Percentiles rank a stretch among this genome's conserved stretches.
Conservation (phyloP, 2,329 filamentous ascomycete species). For the Penicillium sp. region DNA sequence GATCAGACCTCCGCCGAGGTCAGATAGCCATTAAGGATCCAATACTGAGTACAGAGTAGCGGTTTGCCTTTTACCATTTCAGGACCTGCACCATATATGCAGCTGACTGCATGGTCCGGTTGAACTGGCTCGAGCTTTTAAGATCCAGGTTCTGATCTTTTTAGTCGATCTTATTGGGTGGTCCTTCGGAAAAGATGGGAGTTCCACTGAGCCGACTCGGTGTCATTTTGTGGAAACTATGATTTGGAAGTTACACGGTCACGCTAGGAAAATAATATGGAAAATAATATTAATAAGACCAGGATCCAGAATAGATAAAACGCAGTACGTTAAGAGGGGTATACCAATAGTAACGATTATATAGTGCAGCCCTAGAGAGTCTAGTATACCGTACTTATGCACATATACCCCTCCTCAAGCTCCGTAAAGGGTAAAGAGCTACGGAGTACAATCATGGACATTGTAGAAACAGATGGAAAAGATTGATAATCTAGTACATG, state of each 20-base stretch:
- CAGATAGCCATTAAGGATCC: neutral
- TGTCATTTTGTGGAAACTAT: neutral
- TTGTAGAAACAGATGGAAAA: conserved; percentile 16
- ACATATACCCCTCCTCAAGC: neutral
- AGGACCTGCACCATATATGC: neutral
- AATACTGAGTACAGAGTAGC: neutral
- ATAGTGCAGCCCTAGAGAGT: neutral
- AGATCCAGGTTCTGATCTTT: conserved; percentile 8
- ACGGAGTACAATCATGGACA: too few species aligned
- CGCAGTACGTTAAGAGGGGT: neutral
- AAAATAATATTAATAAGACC: neutral
- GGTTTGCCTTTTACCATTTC: neutral
- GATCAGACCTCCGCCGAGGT: neutral
- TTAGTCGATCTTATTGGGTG: conserved; percentile 7
- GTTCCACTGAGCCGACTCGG: conserved; percentile 11
- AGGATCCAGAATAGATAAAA: neutral
- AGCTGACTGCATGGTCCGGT: neutral
- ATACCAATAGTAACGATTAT: neutral
- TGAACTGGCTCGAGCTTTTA: conserved; percentile 2
- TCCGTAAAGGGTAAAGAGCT: neutral
- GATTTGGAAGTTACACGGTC: neutral
- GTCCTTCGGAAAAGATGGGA: conserved; percentile 11
- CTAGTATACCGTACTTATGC: neutral
- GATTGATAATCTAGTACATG: conserved; percentile 10
- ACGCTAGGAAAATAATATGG: neutral